Evolutionary conservation across 179 eudicot genomes (phyloP).

Genomic region (Pouteria campechiana): DNA sequence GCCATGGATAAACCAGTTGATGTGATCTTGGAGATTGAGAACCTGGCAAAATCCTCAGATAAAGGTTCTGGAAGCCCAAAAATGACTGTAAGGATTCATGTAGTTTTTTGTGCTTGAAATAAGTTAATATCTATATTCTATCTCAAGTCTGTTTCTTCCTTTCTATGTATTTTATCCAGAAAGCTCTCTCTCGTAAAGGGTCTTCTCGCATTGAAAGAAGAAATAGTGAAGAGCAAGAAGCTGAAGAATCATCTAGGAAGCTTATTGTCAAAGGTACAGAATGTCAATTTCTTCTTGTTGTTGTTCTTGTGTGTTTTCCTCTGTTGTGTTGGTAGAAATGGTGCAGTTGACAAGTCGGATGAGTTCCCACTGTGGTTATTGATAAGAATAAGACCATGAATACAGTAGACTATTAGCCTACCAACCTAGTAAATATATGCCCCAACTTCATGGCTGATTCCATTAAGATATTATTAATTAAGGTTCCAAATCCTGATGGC

Average conservation of each 20-base stretch:
- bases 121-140: not conserved
- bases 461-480: too few relatives aligned
- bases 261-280: not conserved
- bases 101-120: not conserved
- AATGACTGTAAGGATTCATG: not conserved
- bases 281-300: not conserved
- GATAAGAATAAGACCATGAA: too few relatives aligned
- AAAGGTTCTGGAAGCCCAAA: conserved; percentile 6
- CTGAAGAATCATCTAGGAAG: not conserved
- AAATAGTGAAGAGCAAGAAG: conserved; percentile 1
- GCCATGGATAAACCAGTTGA: not conserved
- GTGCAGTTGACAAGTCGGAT: too few relatives aligned
- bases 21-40: conserved; percentile 1
- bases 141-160: not conserved
- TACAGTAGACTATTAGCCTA: too few relatives aligned
- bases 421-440: too few relatives aligned
- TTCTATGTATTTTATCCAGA: not conserved
- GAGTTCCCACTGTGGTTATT: too few relatives aligned
- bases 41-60: not conserved
- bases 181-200: conserved; percentile 5
- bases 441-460: too few relatives aligned
- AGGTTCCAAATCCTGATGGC: too few relatives aligned
- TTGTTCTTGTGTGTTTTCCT: too few relatives aligned
- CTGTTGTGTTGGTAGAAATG: too few relatives aligned
- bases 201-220: conserved; percentile 1